phyloP scores from a whole-genome alignment of 495 filamentous ascomycete species.

The Penicillium silybi region DNA sequence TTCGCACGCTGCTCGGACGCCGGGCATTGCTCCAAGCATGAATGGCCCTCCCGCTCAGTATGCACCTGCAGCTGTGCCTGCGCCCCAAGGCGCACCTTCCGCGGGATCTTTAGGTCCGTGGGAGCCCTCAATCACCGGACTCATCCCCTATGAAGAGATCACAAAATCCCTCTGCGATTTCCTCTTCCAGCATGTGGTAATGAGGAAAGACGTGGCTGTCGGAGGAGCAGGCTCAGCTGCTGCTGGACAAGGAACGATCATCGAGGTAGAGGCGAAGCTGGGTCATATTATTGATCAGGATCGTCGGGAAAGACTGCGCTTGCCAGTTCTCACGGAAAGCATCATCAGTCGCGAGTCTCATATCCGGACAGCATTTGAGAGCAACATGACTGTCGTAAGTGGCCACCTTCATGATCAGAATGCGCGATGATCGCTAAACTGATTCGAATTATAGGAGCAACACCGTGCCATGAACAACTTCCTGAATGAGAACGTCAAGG shows the following conservation, averaged over 20 bases:
- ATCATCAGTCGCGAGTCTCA: conserved; percentile 54
- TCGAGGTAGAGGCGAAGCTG: conserved; percentile 91
- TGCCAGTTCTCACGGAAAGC: conserved; percentile 64
- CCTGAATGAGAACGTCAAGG: conserved; percentile 65
- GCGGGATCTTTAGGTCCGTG: conserved; percentile 54
- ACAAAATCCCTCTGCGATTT: conserved; percentile 69
- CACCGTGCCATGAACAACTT: conserved; percentile 74
- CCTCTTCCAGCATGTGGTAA: conserved; percentile 64
- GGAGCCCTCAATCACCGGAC: conserved; percentile 68
- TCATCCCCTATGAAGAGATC: conserved; percentile 63
- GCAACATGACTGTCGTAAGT: conserved; percentile 81
- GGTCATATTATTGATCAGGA: conserved; percentile 72
- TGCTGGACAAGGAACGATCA: conserved; percentile 58
- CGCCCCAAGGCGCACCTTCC: conserved; percentile 1
- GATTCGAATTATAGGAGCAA: conserved; percentile 53
- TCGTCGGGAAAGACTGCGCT: conserved; percentile 58
- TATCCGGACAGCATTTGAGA: conserved; percentile 60
- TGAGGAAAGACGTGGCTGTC: conserved; percentile 48
- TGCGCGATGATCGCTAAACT: not conserved
- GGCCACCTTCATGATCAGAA: not conserved
- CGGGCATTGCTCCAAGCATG: not conserved
- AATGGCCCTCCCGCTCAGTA: conserved; percentile 4
- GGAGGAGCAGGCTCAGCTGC: conserved; percentile 45
- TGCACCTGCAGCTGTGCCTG: conserved; percentile 3
- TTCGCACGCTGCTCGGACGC: conserved; percentile 18